Conservation (phyloP, 2,329 filamentous ascomycete species). For the Phyllosticta paracitricarpa region DNA sequence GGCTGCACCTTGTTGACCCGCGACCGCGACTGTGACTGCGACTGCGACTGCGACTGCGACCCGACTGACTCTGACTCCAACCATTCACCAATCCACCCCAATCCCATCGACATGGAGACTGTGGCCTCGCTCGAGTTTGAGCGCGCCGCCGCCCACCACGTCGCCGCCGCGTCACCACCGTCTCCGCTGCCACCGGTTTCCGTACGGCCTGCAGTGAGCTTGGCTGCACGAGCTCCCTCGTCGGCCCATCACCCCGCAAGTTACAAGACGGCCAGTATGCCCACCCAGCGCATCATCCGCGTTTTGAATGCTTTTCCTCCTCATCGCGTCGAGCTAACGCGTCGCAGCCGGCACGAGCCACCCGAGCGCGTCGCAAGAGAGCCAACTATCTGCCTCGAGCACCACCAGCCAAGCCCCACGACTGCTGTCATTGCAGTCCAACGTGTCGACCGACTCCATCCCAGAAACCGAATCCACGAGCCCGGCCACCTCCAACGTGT, state of each 20-base stretch:
- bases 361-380: constrained; percentile 17
- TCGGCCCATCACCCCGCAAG: background rate
- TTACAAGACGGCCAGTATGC: background rate
- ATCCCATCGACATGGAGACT: constrained; percentile 2
- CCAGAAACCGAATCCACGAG: constrained; percentile 22
- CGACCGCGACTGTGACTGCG: too few relatives aligned
- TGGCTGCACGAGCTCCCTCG: constrained; percentile 6
- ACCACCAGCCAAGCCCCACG: constrained; percentile 19
- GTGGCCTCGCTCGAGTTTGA: constrained; percentile 3
- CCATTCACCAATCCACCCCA: background rate
- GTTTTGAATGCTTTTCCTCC: background rate
- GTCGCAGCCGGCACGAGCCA: constrained; percentile 1
- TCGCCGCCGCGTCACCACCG: background rate
- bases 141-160: constrained; percentile 4
- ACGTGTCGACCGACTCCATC: constrained; percentile 22
- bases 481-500: constrained; percentile 19
- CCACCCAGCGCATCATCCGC: background rate
- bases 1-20: background rate
- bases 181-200: background rate
- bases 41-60: too few relatives aligned
- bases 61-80: background rate
- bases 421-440: constrained; percentile 24
- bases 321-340: background rate
- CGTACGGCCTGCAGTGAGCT: background rate
- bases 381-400: constrained; percentile 24